A percentile compares a stretch with the other conserved stretches of the same genome.
These are phyloP conservation scores for Pestalotiopsis sp. DNA, from an alignment of 2,329 filamentous ascomycete species.

Conservation along the genomic window DNA sequence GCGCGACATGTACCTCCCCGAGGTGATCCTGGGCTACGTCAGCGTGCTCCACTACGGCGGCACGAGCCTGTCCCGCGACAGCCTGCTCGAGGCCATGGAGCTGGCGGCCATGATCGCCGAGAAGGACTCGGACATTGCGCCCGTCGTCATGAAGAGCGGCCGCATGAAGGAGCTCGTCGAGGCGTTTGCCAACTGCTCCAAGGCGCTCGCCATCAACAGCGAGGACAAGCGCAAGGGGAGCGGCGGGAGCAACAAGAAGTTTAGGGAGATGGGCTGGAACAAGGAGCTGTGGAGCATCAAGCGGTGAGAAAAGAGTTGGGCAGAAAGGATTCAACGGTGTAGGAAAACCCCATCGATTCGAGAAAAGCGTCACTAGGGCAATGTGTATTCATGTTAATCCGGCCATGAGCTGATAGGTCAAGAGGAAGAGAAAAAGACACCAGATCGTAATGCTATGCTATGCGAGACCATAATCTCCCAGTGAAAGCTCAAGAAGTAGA, in stretches of 20 bases:
- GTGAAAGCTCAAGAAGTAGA: no score
- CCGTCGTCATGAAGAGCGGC: constrained; percentile 61
- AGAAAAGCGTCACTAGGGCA: neutral
- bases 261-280: constrained; percentile 63
- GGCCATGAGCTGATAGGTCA: neutral
- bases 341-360: neutral
- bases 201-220: constrained; percentile 62
- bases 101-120: constrained; percentile 75
- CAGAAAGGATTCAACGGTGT: neutral
- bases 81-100: constrained; percentile 83
- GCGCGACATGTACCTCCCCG: constrained; percentile 78
- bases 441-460: neutral
- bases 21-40: constrained; percentile 82
- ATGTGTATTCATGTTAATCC: neutral
- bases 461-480: no score
- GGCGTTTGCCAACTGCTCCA: constrained; percentile 74
- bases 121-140: constrained; percentile 65
- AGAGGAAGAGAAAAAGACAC: neutral
- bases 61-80: constrained; percentile 70
- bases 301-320: constrained; percentile 6
- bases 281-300: constrained; percentile 63
- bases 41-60: constrained; percentile 79
- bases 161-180: constrained; percentile 77
- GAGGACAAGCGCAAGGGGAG: constrained; percentile 51
- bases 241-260: constrained; percentile 56